A percentile compares a stretch with the other conserved stretches of the same genome.
Conservation (phyloP, 345 rosid genomes). For the Carallia brachiata region DNA sequence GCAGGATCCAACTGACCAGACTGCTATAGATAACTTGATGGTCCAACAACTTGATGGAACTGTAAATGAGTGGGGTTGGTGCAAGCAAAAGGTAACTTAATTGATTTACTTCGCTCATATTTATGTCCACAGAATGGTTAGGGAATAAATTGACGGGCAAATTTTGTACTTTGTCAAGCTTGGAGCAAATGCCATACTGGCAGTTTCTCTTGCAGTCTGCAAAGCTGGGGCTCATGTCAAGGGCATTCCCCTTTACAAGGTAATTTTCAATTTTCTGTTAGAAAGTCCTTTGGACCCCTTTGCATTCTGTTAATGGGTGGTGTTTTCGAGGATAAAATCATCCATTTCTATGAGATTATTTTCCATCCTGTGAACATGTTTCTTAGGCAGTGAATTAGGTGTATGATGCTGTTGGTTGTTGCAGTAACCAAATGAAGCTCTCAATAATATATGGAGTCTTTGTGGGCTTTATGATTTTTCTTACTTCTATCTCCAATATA, state of each 20-base stretch:
- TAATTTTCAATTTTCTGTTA: constrained; percentile 11
- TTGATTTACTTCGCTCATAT: neutral
- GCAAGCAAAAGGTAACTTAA: constrained; percentile 59
- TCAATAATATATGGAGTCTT: neutral
- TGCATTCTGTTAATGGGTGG: too few relatives aligned
- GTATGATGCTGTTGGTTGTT: too few relatives aligned
- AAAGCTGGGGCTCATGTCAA: constrained; percentile 75
- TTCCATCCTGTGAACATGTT: too few relatives aligned
- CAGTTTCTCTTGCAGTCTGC: constrained; percentile 93
- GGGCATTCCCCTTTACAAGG: constrained; percentile 81
- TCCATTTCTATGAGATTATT: too few relatives aligned
- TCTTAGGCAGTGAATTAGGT: too few relatives aligned
- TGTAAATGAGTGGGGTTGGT: constrained; percentile 79
- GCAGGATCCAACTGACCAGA: constrained; percentile 62
- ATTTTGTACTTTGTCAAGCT: constrained; percentile 41
- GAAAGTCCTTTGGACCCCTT: too few relatives aligned
- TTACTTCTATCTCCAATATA: neutral
- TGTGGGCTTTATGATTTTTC: neutral
- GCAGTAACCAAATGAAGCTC: neutral
- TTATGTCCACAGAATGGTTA: neutral
- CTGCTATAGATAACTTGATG: constrained; percentile 52
- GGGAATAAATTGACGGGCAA: neutral
- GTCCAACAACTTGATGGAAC: constrained; percentile 76
- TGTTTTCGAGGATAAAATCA: too few relatives aligned
- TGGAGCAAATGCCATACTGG: constrained; percentile 93